Base-by-base conservation (phyloP, 495 filamentous ascomycete genomes). In the Bombardia bombarda region DNA sequence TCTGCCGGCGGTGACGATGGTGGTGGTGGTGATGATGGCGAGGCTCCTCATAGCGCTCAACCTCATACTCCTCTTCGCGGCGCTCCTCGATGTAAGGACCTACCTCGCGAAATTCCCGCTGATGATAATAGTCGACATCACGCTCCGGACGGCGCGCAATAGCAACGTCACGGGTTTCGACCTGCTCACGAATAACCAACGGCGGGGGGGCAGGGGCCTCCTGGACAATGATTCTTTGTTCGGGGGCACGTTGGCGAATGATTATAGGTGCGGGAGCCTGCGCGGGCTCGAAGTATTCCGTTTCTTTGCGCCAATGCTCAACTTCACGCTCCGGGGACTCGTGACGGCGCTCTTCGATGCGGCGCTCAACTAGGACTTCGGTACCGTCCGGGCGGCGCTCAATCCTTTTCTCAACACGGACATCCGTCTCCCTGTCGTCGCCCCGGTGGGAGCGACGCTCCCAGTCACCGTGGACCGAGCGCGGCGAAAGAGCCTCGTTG, bases 161-260 rank as follows among this genome's bases (percentile, higher is more conserved):
- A 30, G 60, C 64, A 30, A 75, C 49, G 33, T 76, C 69, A 16
- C 72, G 66, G 25, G 69, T 56, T 30, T 76, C 68, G 2, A 57
- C 56, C 24, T 38, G 7, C 20, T 73, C 70, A 25, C 73, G 75
- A 30, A 84, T 55, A 38, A 89, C 78, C 44, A 87, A 68, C 7
- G 80, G 80, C 35, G 78, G 68, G 36, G 77, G 80, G n/a, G 58
- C 37, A 7, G 81, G 79, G 4, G 76, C 73, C 69, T 89, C 80
- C 57, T 84, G 76, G 46, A 88, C 72, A 52, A 88, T 83, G 65
- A 90, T 77, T 55, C 76, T 77, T 52, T 86, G 80, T 52, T 87
- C 77, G 33, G 64, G 65, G 28, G 63, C 58, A 31, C 67, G 58
- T 45, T 79, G 78, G 49, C 76, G 82, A 60, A 89, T 83, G 53